Evolutionary conservation across 306 rosid genomes (phyloP).

Genomic region (Cucumis cinereus): DNA sequence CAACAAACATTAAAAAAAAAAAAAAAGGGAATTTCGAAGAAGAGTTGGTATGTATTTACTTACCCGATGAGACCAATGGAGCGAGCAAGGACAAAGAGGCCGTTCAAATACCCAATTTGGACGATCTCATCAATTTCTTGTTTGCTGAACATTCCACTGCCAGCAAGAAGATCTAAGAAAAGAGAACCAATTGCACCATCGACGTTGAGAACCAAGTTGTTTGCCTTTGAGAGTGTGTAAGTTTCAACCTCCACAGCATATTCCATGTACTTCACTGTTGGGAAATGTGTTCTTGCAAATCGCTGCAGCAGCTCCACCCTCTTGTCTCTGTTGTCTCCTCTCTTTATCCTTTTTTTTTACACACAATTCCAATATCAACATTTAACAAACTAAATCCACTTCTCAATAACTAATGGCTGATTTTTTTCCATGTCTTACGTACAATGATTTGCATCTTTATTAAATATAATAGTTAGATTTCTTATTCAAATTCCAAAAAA

Average conservation of each 20-base stretch:
- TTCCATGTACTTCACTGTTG: constrained; percentile 95
- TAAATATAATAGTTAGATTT: no score
- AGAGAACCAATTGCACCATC: constrained; percentile 97
- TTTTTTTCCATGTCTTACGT: no score
- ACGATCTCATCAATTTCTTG: constrained; percentile 86
- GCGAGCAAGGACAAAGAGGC: constrained; percentile 92
- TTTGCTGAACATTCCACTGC: constrained; percentile 94
- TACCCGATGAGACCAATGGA: constrained; percentile 97
- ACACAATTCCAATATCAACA: background rate
- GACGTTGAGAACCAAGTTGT: constrained; percentile 83
- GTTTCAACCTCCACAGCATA: constrained; percentile 89
- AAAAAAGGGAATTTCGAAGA: background rate
- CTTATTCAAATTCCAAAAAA: no score
- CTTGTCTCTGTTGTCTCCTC: constrained; percentile 92
- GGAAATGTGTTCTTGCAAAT: constrained; percentile 85
- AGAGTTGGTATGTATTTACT: constrained; percentile 18
- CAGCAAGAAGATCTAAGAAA: constrained; percentile 96
- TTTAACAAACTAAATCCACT: no score
- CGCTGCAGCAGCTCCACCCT: constrained; percentile 88
- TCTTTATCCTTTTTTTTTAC: constrained; percentile 79
- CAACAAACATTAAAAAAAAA: no score
- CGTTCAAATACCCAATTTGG: constrained; percentile 88
- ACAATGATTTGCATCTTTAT: no score
- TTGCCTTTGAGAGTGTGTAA: constrained; percentile 92
- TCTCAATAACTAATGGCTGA: no score